Evolutionary conservation across 2,329 filamentous ascomycete genomes (phyloP).

Genomic region (Magnaporthales sp.): DNA sequence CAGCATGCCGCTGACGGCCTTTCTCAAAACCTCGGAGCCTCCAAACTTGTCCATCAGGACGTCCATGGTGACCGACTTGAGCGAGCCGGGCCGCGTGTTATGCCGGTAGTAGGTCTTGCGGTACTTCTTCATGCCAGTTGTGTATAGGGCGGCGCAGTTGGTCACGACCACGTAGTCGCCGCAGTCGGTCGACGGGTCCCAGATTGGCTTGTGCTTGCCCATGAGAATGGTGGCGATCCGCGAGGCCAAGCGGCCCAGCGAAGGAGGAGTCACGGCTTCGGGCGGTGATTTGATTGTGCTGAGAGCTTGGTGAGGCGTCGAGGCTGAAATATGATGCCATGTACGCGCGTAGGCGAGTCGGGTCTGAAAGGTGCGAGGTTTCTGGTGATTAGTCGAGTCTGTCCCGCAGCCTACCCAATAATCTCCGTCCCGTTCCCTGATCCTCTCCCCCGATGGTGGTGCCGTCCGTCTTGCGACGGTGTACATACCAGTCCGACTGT

Average conservation of each 20-base stretch:
- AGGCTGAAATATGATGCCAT: constrained; percentile 84
- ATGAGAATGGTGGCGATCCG: constrained; percentile 82
- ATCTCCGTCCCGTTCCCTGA: not conserved
- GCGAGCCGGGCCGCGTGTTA: constrained; percentile 78
- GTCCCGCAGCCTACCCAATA: not conserved
- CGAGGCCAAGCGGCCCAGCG: constrained; percentile 83
- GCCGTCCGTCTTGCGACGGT: not conserved
- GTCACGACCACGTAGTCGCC: constrained; percentile 97
- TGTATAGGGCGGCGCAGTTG: constrained; percentile 77
- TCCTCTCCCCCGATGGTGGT: not conserved
- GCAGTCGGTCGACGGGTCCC: constrained; percentile 94
- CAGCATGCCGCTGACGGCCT: constrained; percentile 93
- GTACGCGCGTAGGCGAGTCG: constrained; percentile 90
- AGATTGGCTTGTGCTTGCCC: constrained; percentile 99
- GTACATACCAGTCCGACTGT: constrained; percentile 62
- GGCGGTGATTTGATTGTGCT: constrained; percentile 41
- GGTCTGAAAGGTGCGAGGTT: constrained; percentile 47
- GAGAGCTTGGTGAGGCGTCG: constrained; percentile 51
- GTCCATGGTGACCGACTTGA: constrained; percentile 90
- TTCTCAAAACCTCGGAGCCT: constrained; percentile 80
- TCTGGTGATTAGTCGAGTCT: not conserved
- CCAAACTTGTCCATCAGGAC: constrained; percentile 90
- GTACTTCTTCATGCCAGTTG: constrained; percentile 83
- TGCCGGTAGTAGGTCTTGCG: constrained; percentile 97
- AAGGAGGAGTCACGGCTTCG: constrained; percentile 53